phyloP scores from a whole-genome alignment of 805 yeast species.

The Metschnikowia rubicola region DNA sequence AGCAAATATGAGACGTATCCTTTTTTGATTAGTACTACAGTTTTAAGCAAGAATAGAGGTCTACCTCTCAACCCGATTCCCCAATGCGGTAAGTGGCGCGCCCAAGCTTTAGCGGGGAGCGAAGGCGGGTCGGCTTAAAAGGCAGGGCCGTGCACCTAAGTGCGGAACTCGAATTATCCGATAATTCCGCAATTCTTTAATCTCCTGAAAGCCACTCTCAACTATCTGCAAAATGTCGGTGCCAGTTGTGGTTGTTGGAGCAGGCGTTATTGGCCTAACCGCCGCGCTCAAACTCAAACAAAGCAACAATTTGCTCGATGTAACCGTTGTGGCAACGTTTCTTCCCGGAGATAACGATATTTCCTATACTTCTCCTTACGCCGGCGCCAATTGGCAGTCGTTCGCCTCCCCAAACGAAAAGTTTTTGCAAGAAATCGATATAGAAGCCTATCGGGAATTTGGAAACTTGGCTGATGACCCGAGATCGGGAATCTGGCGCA shows the following conservation, averaged over 20 bases:
- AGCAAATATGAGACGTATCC: too few relatives aligned
- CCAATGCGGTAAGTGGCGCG: too few relatives aligned
- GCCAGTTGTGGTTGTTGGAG: slow-evolving; percentile 20
- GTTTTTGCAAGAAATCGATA: slow-evolving; percentile 34
- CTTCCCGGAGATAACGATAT: slow-evolving; percentile 54
- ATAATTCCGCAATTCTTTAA: too few relatives aligned
- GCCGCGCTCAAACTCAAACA: slow-evolving; percentile 30
- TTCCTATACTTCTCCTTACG: slow-evolving; percentile 62
- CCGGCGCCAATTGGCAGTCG: slow-evolving; percentile 71
- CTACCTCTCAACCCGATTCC: too few relatives aligned
- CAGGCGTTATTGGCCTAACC: slow-evolving; percentile 40
- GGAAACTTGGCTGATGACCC: slow-evolving; percentile 47
- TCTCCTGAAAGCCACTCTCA: too few relatives aligned
- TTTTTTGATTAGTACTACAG: too few relatives aligned
- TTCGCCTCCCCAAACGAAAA: slow-evolving; percentile 45
- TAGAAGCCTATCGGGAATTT: slow-evolving; percentile 46
- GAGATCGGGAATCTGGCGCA: slow-evolving; percentile 38
- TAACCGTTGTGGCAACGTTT: slow-evolving; percentile 33
- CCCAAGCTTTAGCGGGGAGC: too few relatives aligned
- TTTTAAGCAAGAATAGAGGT: too few relatives aligned
- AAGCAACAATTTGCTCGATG: slow-evolving; percentile 14
- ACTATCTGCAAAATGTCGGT: neutral
- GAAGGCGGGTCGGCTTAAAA: too few relatives aligned
- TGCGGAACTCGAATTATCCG: too few relatives aligned
- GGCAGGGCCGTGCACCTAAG: too few relatives aligned